Evolutionary conservation across 345 rosid species (phyloP).

Genomic region (Moringa oleifera): DNA sequence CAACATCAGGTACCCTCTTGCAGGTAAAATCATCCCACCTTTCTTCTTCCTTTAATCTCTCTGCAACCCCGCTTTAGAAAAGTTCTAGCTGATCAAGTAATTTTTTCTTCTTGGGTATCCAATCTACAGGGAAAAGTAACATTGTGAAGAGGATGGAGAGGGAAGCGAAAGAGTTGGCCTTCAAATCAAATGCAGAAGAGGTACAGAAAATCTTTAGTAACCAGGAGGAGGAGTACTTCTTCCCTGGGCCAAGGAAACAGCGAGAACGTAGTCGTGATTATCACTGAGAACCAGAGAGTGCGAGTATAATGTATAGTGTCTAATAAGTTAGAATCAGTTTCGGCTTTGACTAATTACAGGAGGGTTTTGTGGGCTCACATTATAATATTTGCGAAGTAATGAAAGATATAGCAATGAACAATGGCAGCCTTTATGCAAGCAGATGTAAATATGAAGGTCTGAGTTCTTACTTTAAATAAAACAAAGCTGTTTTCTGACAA

Average conservation of each 20-base stretch:
- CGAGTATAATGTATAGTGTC: too few species aligned
- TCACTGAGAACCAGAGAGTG: background rate
- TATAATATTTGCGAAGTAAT: too few species aligned
- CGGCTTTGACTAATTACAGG: too few species aligned
- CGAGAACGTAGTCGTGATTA: background rate
- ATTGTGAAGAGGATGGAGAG: slow-evolving; percentile 27
- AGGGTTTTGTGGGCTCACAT: too few species aligned
- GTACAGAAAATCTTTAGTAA: slow-evolving; percentile 34
- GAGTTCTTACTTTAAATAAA: too few species aligned
- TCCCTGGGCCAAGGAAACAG: slow-evolving; percentile 30
- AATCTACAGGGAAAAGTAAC: slow-evolving; percentile 22
- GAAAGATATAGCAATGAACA: too few species aligned
- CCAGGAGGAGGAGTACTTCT: slow-evolving; percentile 41
- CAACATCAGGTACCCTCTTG: slow-evolving; percentile 34
- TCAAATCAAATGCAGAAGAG: slow-evolving; percentile 21
- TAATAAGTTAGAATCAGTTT: too few species aligned
- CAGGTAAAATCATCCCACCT: slow-evolving; percentile 20
- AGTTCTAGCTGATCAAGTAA: too few species aligned
- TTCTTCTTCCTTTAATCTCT: background rate
- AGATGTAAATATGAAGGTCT: too few species aligned
- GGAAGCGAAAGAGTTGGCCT: slow-evolving; percentile 39
- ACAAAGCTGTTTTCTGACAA: too few species aligned
- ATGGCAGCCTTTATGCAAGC: too few species aligned
- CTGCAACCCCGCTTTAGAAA: too few species aligned
- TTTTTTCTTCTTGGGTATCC: background rate